These are phyloP conservation scores for Chrysoporthe austroafricana DNA, from an alignment of 2,329 filamentous ascomycete species.

Conservation along the genomic window DNA sequence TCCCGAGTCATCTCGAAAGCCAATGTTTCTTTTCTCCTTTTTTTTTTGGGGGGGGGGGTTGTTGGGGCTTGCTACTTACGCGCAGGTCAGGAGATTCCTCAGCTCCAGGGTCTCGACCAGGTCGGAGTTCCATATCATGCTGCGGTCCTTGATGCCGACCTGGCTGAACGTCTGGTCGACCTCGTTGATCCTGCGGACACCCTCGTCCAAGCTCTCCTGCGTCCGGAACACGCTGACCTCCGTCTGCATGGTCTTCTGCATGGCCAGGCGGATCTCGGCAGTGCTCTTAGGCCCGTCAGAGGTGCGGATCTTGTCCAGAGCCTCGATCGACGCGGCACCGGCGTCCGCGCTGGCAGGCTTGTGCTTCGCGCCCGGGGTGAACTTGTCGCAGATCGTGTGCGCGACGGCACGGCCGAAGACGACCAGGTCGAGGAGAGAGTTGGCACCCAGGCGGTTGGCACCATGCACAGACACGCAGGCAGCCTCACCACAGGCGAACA, in stretches of 20 bases:
- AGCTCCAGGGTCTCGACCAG: slow-evolving; percentile 95
- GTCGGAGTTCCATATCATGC: slow-evolving; percentile 99
- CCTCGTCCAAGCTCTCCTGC: slow-evolving; percentile 90
- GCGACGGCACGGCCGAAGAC: slow-evolving; percentile 98
- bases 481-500: slow-evolving; percentile 96
- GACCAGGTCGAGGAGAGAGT: slow-evolving; percentile 95
- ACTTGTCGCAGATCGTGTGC: slow-evolving; percentile 95
- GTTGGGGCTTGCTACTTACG: slow-evolving; percentile 61
- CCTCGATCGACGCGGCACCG: slow-evolving; percentile 82
- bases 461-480: slow-evolving; percentile 98
- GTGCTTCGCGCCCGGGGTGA: slow-evolving; percentile 79
- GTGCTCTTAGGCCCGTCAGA: slow-evolving; percentile 86
- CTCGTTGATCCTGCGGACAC: slow-evolving; percentile 83
- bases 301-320: slow-evolving; percentile 83
- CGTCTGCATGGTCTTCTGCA: slow-evolving; percentile 99
- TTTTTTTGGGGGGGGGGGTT: neutral
- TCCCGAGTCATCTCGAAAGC: neutral
- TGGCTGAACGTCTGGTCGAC: slow-evolving; percentile 81
- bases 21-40: too few species aligned
- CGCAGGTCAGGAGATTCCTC: slow-evolving; percentile 94
- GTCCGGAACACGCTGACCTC: slow-evolving; percentile 97
- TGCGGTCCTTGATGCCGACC: slow-evolving; percentile 95
- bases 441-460: slow-evolving; percentile 96
- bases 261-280: slow-evolving; percentile 82
- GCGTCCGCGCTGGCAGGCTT: slow-evolving; percentile 82